Conservation (phyloP, 208 protist species). For the Trypanosoma platydactyli region DNA sequence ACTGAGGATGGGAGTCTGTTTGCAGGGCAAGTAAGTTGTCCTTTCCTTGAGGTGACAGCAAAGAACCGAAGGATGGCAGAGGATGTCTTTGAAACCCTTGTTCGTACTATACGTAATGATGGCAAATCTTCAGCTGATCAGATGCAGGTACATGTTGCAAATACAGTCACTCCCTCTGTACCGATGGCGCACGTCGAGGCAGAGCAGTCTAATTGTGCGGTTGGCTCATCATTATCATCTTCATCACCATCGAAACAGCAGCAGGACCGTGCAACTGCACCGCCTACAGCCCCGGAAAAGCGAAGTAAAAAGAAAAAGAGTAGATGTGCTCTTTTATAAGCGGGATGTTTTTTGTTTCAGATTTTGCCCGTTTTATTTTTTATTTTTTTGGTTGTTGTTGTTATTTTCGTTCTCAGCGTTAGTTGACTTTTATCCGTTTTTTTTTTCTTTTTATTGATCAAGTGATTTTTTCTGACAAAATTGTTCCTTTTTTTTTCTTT, state of each 20-base stretch:
- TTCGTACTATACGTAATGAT: conserved; percentile 39
- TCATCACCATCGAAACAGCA: background rate
- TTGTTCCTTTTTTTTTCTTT: too few relatives aligned
- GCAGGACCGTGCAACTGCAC: background rate
- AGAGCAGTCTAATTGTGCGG: background rate
- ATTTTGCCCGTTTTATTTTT: background rate
- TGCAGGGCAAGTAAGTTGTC: conserved; percentile 36
- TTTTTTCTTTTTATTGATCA: background rate
- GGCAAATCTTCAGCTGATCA: background rate
- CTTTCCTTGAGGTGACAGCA: conserved; percentile 74
- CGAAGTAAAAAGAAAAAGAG: conserved; percentile 20
- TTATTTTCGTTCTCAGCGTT: conserved; percentile 14
- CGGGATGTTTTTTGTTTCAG: background rate
- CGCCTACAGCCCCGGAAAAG: background rate
- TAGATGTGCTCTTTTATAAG: conserved; percentile 31
- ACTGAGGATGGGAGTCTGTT: conserved; percentile 39
- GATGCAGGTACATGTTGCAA: background rate
- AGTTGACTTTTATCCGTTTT: background rate
- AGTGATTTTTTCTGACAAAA: background rate
- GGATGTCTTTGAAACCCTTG: conserved; percentile 47
- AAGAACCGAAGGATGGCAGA: conserved; percentile 48
- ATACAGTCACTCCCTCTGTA: background rate
- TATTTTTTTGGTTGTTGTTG: conserved; percentile 4
- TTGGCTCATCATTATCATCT: background rate
- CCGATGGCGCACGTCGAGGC: too few relatives aligned